Evolutionary conservation across 371 early-diverging fungal genomes (phyloP), one percentile per base, ranked within the genome.

Genomic region (Zopfochytrium polystomum): DNA sequence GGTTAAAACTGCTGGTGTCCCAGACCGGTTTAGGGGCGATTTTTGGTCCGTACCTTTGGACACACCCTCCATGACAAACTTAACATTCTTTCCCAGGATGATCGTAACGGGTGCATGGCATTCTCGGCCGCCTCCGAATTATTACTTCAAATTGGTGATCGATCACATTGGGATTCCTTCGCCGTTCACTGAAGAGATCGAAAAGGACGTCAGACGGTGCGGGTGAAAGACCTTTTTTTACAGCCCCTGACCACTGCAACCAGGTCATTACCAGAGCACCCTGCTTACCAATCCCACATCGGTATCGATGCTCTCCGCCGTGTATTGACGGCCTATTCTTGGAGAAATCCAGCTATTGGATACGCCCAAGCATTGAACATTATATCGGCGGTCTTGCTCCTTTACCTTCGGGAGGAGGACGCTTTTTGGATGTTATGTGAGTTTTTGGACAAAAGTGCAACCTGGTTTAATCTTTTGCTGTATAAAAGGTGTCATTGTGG

Each of bases 281-380:
- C 83, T 1, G 87, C 85, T 1, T 87, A 77, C 58, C 82, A 85
- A 61, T 74, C 79, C 0, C 49, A 68, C 0, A 55, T 73, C 6
- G 87, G 87, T 2, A 68, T 81, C 2, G 78, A 80, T 31, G 82
- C 85, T 0, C 63, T 87, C 22, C 72, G 87, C 29, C 62, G 87
- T 0, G 68, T 87, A 7, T 68, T 87, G 47, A 74, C 74, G 26
- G 75, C 82, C 3, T 87, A 83, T 61, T 81, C 86, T 9, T 80
- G 76, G 78, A 63, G 86, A 5, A 86, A 87, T 55, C 80, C 85
- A 0, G 65, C 74, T 0, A 76, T 86, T 11, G 87, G 87, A 7
- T 87, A 87, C 66, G 85, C 85, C 0, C 87, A 87, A 55, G 85
- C 86, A 1, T 71, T 87, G 49, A 87, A 87, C 60, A 82, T 87